Percentiles rank a stretch among this genome's conserved stretches.
Evolutionary conservation across 2,329 filamentous ascomycete species (phyloP).

Genomic region (Penicillium nordicum): DNA sequence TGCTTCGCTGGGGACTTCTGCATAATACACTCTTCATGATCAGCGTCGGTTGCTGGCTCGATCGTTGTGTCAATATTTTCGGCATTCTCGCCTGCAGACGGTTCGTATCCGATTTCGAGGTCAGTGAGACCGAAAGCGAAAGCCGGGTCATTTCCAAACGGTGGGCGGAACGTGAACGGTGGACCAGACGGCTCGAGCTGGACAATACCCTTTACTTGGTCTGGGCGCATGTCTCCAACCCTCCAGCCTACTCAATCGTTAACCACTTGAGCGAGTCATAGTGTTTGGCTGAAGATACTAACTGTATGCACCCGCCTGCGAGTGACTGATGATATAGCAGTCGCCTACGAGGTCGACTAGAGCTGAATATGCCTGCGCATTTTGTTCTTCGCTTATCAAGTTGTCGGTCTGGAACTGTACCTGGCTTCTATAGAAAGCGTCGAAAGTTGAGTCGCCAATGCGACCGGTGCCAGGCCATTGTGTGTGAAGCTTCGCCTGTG

Average conservation of each 20-base stretch:
- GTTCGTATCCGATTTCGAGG: conserved; percentile 16
- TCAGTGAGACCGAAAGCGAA: conserved; percentile 21
- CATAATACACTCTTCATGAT: conserved; percentile 35
- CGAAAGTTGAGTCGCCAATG: no score
- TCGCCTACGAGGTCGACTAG: conserved; percentile 25
- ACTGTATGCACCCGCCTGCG: conserved; percentile 45
- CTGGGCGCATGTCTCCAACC: conserved; percentile 49
- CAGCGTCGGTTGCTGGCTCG: not conserved
- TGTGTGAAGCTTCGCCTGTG: no score
- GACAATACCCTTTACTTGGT: conserved; percentile 49
- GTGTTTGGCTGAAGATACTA: not conserved
- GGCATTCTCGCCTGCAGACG: conserved; percentile 13
- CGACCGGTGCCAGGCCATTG: no score
- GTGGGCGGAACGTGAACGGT: conserved; percentile 24
- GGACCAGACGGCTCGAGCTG: conserved; percentile 55
- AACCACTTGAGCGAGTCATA: not conserved
- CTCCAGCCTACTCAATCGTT: conserved; percentile 38
- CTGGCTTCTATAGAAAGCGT: no score
- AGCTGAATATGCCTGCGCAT: conserved; percentile 18
- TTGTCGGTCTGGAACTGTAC: no score
- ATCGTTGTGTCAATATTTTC: conserved; percentile 6
- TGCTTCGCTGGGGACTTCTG: conserved; percentile 41
- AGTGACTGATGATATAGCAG: conserved; percentile 45
- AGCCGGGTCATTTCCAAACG: conserved; percentile 11
- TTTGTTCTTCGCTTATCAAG: conserved; percentile 16